phyloP scores from a whole-genome alignment of 2,329 filamentous ascomycete genomes.

The Colletotrichum chlorophyti region DNA sequence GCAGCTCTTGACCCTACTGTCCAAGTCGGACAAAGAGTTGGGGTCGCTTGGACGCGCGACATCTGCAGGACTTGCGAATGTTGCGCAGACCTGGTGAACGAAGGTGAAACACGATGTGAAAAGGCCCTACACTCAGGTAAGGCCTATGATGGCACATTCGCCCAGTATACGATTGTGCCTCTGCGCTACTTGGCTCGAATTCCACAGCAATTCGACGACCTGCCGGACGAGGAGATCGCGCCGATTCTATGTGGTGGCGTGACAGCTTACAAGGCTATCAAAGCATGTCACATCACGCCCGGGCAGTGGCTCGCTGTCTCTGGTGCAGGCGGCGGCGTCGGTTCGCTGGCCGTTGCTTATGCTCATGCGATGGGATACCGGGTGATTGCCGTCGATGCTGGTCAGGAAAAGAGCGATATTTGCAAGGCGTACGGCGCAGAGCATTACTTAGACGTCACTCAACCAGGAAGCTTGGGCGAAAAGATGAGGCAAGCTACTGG shows the following conservation, averaged over 20 bases:
- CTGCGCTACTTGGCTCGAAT: conserved; percentile 41
- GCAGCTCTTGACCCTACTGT: conserved; percentile 32
- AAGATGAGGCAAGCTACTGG: conserved; percentile 34
- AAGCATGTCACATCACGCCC: conserved; percentile 36
- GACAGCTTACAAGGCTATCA: conserved; percentile 50
- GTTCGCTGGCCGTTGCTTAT: conserved; percentile 44
- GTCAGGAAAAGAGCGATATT: conserved; percentile 36
- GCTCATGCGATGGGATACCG: conserved; percentile 50
- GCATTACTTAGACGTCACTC: conserved; percentile 42
- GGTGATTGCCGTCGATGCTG: conserved; percentile 46
- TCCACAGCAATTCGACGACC: conserved; percentile 35
- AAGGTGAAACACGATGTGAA: conserved; percentile 45
- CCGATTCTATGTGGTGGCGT: conserved; percentile 51
- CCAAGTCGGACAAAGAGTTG: conserved; percentile 42
- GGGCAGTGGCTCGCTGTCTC: conserved; percentile 45
- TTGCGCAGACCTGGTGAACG: conserved; percentile 36
- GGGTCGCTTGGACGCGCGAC: conserved; percentile 47
- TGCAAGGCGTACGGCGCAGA: conserved; percentile 43
- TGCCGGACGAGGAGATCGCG: conserved; percentile 43
- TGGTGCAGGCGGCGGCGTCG: conserved; percentile 48
- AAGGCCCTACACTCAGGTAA: conserved; percentile 41
- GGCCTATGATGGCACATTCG: conserved; percentile 45
- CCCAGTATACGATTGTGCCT: conserved; percentile 44
- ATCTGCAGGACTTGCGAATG: conserved; percentile 41
- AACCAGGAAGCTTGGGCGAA: conserved; percentile 31